These are phyloP conservation scores for Russula ochroleuca DNA, from an alignment of 768 basidiomycete species.

Conservation along the genomic window DNA sequence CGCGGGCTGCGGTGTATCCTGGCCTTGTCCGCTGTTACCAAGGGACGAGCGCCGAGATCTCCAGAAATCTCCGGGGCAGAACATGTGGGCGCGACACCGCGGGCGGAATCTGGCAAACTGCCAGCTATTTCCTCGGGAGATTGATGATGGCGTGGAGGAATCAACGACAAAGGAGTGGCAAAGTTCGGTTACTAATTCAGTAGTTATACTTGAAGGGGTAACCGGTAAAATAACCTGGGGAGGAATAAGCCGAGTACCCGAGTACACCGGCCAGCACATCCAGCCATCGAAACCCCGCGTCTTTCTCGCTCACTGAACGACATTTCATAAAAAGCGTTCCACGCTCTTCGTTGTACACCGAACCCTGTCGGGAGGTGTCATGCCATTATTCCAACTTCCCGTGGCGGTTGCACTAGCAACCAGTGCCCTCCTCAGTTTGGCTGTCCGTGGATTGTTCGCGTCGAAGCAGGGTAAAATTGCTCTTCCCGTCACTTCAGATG, in stretches of 20 bases:
- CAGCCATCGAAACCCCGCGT: neutral
- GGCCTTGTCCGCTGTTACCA: constrained; percentile 3
- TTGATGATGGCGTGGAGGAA: neutral
- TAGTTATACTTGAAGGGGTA: neutral
- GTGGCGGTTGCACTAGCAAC: constrained; percentile 47
- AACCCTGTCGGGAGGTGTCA: constrained; percentile 30
- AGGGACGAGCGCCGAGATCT: constrained; percentile 6
- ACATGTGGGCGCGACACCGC: neutral
- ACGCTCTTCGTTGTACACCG: neutral
- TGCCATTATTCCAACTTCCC: constrained; percentile 59
- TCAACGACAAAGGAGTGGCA: neutral
- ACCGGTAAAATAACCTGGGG: neutral
- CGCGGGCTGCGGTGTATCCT: neutral
- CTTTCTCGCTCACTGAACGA: neutral
- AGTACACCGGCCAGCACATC: too few species aligned
- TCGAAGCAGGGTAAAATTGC: constrained; percentile 49
- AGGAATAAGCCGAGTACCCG: too few species aligned
- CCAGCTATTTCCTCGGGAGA: neutral
- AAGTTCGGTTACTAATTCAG: neutral
- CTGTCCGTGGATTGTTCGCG: constrained; percentile 40
- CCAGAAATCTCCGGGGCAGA: neutral
- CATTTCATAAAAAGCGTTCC: neutral
- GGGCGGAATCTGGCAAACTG: neutral
- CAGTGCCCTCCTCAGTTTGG: constrained; percentile 43
- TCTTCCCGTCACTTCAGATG: constrained; percentile 39